Evolutionary conservation across 257 asterid species (phyloP).

Genomic region (Solanum dulcamara): DNA sequence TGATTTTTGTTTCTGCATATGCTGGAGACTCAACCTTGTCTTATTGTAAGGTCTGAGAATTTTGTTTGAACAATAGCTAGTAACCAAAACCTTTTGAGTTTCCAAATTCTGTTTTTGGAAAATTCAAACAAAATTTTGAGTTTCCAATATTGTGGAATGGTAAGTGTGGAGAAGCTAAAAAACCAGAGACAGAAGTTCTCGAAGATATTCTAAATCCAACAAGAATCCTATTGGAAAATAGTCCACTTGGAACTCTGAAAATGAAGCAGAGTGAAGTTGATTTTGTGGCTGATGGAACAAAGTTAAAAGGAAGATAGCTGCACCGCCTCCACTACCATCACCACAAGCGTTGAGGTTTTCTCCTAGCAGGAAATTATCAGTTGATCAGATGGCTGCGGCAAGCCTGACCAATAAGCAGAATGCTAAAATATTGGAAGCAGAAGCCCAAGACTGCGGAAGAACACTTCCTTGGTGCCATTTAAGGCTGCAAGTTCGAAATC

Average conservation of each 20-base stretch:
- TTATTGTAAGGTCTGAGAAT: background rate
- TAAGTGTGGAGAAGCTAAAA: background rate
- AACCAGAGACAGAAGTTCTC: background rate
- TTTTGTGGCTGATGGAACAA: background rate
- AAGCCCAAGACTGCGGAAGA: constrained; percentile 37
- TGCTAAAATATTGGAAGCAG: constrained; percentile 39
- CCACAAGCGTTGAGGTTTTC: background rate
- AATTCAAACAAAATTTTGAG: background rate
- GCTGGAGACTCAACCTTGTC: background rate
- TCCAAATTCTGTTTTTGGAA: background rate
- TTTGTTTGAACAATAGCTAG: constrained; percentile 7
- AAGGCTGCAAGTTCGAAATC: constrained; percentile 40
- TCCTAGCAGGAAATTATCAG: background rate
- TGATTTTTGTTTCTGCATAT: background rate
- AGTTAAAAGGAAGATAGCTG: background rate
- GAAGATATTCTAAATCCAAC: background rate
- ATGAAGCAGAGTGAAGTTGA: background rate
- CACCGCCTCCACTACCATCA: constrained; percentile 4
- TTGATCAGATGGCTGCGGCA: background rate
- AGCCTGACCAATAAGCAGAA: constrained; percentile 39
- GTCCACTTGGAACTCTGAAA: background rate
- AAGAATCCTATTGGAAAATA: background rate
- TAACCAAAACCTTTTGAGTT: background rate
- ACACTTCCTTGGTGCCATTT: constrained; percentile 34
- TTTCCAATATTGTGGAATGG: background rate